These are phyloP conservation scores for Excoecaria agallocha DNA, from an alignment of 345 rosid species.

Conservation along the genomic window DNA sequence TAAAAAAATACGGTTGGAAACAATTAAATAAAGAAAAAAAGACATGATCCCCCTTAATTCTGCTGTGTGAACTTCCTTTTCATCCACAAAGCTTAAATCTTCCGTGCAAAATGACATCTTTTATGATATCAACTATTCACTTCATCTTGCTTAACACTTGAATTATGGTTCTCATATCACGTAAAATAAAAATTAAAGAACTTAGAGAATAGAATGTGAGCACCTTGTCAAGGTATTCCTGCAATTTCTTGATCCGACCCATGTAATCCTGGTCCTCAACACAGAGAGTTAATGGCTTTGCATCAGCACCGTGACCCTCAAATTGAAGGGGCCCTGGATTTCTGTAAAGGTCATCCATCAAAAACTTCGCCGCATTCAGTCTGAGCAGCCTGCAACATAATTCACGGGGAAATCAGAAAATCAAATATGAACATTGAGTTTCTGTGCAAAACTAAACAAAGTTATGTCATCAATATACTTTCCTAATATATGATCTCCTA, in stretches of 20 bases:
- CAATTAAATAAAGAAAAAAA: too few relatives aligned
- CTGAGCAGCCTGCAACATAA: conserved; percentile 62
- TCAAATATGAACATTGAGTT: not conserved
- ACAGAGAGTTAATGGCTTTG: conserved; percentile 72
- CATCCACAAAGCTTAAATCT: not conserved
- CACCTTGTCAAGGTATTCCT: conserved; percentile 88
- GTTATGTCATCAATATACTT: not conserved
- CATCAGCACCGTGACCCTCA: conserved; percentile 96
- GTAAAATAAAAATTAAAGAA: not conserved
- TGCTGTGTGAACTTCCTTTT: too few relatives aligned
- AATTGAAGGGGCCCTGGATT: conserved; percentile 97
- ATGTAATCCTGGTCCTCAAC: conserved; percentile 99
- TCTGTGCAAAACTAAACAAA: not conserved
- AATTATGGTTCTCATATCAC: not conserved
- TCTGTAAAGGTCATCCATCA: conserved; percentile 88
- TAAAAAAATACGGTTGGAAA: too few relatives aligned
- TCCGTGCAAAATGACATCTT: not conserved
- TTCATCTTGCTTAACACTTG: not conserved
- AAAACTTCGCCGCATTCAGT: conserved; percentile 67
- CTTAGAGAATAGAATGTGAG: not conserved
- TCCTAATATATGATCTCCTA: not conserved
- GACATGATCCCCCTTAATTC: too few relatives aligned
- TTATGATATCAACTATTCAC: not conserved
- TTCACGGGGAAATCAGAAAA: not conserved
- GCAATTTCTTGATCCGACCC: conserved; percentile 95